Base-by-base conservation (phyloP, 1,284 basidiomycete species). In the Coniferiporia weirii region DNA sequence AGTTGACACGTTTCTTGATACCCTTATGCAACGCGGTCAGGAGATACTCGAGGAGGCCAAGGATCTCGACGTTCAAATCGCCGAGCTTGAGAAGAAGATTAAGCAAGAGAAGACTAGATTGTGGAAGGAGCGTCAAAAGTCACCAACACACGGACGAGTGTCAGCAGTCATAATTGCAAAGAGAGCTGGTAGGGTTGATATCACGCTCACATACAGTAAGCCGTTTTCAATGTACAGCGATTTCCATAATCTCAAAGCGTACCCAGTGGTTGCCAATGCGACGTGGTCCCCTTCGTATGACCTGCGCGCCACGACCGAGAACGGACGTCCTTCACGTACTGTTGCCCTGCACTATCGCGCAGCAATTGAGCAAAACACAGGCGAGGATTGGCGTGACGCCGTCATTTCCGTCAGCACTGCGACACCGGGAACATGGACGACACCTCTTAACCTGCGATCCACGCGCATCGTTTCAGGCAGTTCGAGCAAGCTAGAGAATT, bases 321-420 rank as follows among this genome's bases (percentile, higher is more conserved):
- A 73, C 19, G 76, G 77, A 0, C 73, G 75, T 59, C 76, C 79
- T 4, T 72, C 75, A 0, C 65, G 74, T 3, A 69, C 74, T 0
- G 75, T 84, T 20, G 64, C 76, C 0, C 72, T 87, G 1, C 77
- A 82, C 62, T 85, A 84, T 64, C 78, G 80, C 20, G 82, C 83
- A 0, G 72, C 72, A 36, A 74, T 86, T 57, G 70, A 68, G 0
- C 84, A 87, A 64, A 70, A 66, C 60, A 84, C 83, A 0, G 84
- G 84, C 8, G 84, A 86, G 65, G 79, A 83, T 61, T 87, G 84
- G 84, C 73, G 64, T 12, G 71, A 76, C 59, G 73, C 78, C 0
- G 63, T 70, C 0, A 72, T 86, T 27, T 79, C 76, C 1, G 71
- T 86, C n/a, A 83, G 79, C 68, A 83, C 82, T 0, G 74, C 77